Evolutionary conservation across 192 early-diverging fungal genomes (phyloP).

Genomic region (Linnemannia zychae): DNA sequence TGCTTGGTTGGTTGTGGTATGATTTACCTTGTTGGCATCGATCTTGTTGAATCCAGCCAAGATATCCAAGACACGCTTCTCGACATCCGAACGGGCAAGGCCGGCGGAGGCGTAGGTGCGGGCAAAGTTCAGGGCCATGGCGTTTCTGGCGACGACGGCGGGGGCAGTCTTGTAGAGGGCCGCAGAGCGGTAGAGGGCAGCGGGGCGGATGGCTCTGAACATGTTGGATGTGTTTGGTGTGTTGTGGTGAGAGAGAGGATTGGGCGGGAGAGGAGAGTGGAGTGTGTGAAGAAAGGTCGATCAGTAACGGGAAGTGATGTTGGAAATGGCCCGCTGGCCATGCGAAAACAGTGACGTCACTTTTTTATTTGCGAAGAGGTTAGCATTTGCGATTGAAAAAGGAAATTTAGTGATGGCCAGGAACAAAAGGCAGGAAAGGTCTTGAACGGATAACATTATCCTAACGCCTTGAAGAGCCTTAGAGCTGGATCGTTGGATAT

Average conservation of each 20-base stretch:
- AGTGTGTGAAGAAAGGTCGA: not conserved
- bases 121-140: conserved; percentile 58
- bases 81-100: conserved; percentile 77
- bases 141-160: conserved; percentile 50
- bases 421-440: not conserved
- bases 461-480: too few relatives aligned
- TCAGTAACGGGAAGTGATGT: not conserved
- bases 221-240: conserved; percentile 20
- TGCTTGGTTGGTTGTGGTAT: not conserved
- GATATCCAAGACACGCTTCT: conserved; percentile 90
- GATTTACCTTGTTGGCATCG: conserved; percentile 87
- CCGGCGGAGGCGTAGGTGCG: conserved; percentile 85
- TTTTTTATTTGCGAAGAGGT: not conserved
- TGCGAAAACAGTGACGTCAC: conserved; percentile 14
- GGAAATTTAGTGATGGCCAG: not conserved
- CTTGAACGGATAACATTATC: too few relatives aligned
- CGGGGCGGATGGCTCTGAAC: conserved; percentile 55
- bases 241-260: not conserved
- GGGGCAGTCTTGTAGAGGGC: conserved; percentile 46
- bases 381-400: not conserved
- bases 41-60: conserved; percentile 98
- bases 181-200: conserved; percentile 49
- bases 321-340: not conserved
- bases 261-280: not conserved
- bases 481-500: too few relatives aligned